Evolutionary conservation across 108 stramenopile species (phyloP), one percentile per base, ranked within the genome.

Genomic region (Craspedostauros australis): DNA sequence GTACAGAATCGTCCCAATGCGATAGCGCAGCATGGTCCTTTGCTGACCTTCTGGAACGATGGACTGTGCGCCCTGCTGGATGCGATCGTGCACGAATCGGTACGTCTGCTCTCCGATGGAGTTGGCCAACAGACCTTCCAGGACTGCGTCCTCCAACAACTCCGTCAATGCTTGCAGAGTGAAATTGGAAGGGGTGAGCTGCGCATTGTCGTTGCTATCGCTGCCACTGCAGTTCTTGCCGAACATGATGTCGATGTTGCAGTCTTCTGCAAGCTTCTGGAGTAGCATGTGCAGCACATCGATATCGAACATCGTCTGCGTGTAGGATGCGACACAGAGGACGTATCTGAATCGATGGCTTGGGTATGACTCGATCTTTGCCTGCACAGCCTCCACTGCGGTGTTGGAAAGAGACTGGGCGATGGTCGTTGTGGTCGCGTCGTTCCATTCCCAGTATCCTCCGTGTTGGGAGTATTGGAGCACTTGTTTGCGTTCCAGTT

Each of bases 41-140:
- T 33, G 6, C 24, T 54, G 23, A 5, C n/a, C 12, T 33, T 21
- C 52, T 12, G 52, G 52, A 14, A 54, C 19, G 36, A 36, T 5
- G 4, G 37, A 36, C n/a, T 36, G 24, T 4, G n/a, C 37, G 5
- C 36, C 52, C 7, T 54, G 33, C 34, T 54, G 8, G 8, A 54
- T 39, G 9, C 19, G 52, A 36, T 54, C 52, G 52, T 54, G 52
- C 37, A 18, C 6, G 15, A 54, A 54, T 18, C 38, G 12, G 52
- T 37, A 54, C n/a, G 33, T 12, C 24, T n/a, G 6, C 6, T 8
- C 9, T 12, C 9, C 52, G 12, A 39, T 18, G 11, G 33, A 6
- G 33, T 5, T 38, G 15, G 11, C 11, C 12, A 54, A 5, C 33
- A 54, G 37, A 16, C 52, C 36, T 12, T 36, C 36, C 52, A 24